These are phyloP conservation scores for Melocanna baccifera DNA, from an alignment of 176 grass and related monocot species.

Conservation along the genomic window DNA sequence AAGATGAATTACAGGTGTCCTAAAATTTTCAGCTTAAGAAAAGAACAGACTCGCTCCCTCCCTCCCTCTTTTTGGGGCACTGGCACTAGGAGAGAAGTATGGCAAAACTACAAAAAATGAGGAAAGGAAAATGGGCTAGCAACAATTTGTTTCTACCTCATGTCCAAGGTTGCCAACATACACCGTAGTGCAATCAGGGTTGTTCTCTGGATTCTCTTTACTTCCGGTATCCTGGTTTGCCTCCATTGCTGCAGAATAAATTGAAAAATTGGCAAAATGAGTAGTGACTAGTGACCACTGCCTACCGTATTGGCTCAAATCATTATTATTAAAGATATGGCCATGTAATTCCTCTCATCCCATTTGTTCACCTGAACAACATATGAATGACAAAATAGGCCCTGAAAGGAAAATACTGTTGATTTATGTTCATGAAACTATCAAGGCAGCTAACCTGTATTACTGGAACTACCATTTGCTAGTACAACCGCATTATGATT, in stretches of 20 bases:
- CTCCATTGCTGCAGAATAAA: constrained; percentile 42
- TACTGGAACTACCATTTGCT: constrained; percentile 60
- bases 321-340: not conserved
- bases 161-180: constrained; percentile 84
- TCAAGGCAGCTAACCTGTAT: constrained; percentile 46
- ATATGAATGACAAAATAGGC: not conserved
- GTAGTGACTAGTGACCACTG: not conserved
- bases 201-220: constrained; percentile 71
- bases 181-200: constrained; percentile 79
- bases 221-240: constrained; percentile 50
- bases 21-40: not conserved
- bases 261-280: constrained; percentile 1
- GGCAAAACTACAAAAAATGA: not conserved
- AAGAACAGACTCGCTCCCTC: not conserved
- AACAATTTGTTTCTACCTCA: constrained; percentile 47
- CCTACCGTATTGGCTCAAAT: not conserved
- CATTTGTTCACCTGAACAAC: constrained; percentile 7
- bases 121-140: not conserved
- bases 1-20: constrained; percentile 15
- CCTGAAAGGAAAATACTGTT: not conserved
- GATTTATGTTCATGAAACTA: constrained; percentile 6
- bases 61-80: not conserved
- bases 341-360: not conserved
- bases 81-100: not conserved
- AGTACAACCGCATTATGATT: constrained; percentile 73